Evolutionary conservation across 768 basidiomycete genomes (phyloP).

Genomic region (Steccherinum ochraceum): DNA sequence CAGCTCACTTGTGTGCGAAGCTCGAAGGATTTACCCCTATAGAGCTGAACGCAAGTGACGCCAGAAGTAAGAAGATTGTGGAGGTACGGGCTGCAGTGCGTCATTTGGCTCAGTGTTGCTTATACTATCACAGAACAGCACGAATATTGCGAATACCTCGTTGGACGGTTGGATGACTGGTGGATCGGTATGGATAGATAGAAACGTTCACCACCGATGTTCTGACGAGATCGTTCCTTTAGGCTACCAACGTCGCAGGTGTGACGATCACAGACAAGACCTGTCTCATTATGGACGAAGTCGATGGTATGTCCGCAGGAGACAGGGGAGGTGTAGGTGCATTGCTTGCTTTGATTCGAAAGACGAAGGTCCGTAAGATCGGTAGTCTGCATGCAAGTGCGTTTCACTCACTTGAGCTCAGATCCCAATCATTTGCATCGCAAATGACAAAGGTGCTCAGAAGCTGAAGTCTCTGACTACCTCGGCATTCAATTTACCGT

Average conservation of each 20-base stretch:
- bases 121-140: slow-evolving; percentile 52
- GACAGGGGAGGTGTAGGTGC: slow-evolving; percentile 97
- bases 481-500: slow-evolving; percentile 71
- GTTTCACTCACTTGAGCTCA: slow-evolving; percentile 26
- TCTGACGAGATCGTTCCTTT: background rate
- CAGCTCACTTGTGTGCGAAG: slow-evolving; percentile 88
- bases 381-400: background rate
- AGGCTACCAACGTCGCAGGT: slow-evolving; percentile 63
- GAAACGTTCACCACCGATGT: background rate
- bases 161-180: slow-evolving; percentile 82
- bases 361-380: slow-evolving; percentile 64
- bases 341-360: slow-evolving; percentile 85
- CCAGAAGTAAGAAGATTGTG: slow-evolving; percentile 92
- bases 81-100: slow-evolving; percentile 50
- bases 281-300: slow-evolving; percentile 98
- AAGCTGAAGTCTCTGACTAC: slow-evolving; percentile 83
- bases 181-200: slow-evolving; percentile 31
- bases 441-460: slow-evolving; percentile 81
- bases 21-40: slow-evolving; percentile 89
- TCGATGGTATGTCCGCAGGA: slow-evolving; percentile 98
- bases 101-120: background rate
- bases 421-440: slow-evolving; percentile 97
- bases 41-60: slow-evolving; percentile 94
- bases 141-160: slow-evolving; percentile 86
- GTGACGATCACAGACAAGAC: slow-evolving; percentile 71